phyloP scores from a whole-genome alignment of 331 rosid species.

The Rhamnella rubrinervis region DNA sequence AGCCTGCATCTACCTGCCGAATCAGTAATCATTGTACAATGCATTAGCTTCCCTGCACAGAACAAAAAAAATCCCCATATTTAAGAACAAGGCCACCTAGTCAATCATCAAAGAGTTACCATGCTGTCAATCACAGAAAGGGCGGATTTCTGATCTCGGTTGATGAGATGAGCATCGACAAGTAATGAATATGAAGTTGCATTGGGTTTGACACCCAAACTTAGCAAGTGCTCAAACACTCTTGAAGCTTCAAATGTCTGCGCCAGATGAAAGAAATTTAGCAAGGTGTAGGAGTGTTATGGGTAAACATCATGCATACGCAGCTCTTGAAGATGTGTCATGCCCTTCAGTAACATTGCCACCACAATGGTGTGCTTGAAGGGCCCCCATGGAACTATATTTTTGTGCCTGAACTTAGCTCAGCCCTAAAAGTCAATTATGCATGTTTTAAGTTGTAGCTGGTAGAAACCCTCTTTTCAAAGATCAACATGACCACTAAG shows the following conservation, averaged over 20 bases:
- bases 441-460: no score
- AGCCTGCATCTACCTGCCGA: conserved; percentile 68
- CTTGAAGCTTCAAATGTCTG: conserved; percentile 82
- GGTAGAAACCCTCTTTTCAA: not conserved
- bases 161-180: conserved; percentile 82
- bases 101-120: conserved; percentile 46
- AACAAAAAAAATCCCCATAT: not conserved
- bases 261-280: conserved; percentile 25
- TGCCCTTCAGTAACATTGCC: not conserved
- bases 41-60: no score
- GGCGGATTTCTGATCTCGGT: conserved; percentile 75
- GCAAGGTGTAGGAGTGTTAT: not conserved
- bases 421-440: not conserved
- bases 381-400: conserved; percentile 17
- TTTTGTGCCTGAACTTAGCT: not conserved
- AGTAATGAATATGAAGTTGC: conserved; percentile 75
- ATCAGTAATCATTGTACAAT: no score
- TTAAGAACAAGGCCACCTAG: not conserved
- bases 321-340: not conserved
- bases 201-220: conserved; percentile 85
- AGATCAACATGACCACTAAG: not conserved
- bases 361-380: not conserved
- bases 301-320: not conserved
- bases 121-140: conserved; percentile 56
- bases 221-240: conserved; percentile 76